Base-by-base conservation (phyloP, 768 basidiomycete species). In the Suillus spraguei region DNA sequence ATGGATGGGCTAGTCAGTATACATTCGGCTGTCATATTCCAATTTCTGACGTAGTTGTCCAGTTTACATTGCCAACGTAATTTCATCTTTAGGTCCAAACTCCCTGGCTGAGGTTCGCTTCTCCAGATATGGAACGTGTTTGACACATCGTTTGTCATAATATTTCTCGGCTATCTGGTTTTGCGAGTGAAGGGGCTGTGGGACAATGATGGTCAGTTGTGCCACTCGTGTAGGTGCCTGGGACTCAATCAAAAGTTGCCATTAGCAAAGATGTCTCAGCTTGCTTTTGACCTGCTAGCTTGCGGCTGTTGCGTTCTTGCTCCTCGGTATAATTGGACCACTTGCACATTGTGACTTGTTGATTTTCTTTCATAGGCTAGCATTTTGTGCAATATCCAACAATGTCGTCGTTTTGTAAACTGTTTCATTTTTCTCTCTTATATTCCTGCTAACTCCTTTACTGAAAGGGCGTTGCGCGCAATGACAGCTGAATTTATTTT, bases 71-170 rank as follows among this genome's bases (percentile, higher is more conserved):
- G 91, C 93, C 24, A 94, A 93, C 70, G 92, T 92, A 71, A 70
- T 70, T 17, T 42, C 60, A 24, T 47, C n/a, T 54, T 28, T 66
- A 39, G 50, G 24, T 28, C 16, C 47, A 50, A 20, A 47, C 44
- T 61, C 54, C 59, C 42, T 4, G 61, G 60, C 59, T 52, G 52
- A 39, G 33, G 60, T 56, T 11, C 7, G n/a, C 24, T 20, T 33
- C 47, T 56, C 22, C 68, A 95, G 92, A 87, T 95, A 66, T 97
- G 95, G 95, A 96, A 95, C 71, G 89, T 87, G 6, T 94, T 96
- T 68, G 95, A 93, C 75, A 87, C 90, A 28, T 82, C 84, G 0
- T 93, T 93, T 72, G 82, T 87, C 64, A 63, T 86, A 32, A 80
- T 94, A 55, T 94, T 91, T 73, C 69, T 91, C 32, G 80, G 80